Evolutionary conservation across 2,329 filamentous ascomycete genomes (phyloP).

Genomic region (Leptographium radiaticola): DNA sequence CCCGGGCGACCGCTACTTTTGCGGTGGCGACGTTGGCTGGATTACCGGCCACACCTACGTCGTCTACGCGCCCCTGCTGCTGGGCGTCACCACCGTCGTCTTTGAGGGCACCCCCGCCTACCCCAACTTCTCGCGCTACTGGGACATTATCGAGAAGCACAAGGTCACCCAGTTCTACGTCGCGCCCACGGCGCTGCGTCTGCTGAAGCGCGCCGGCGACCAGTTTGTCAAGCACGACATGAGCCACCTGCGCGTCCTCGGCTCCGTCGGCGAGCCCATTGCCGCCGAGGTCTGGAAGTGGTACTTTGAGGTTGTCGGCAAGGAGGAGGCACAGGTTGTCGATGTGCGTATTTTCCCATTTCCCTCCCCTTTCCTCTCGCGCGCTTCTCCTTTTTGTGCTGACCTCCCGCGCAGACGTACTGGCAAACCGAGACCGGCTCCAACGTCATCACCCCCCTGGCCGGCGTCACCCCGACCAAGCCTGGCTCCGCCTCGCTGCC

Average conservation of each 20-base stretch:
- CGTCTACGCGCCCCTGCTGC: conserved; percentile 85
- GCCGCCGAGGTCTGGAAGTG: conserved; percentile 98
- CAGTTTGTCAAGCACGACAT: conserved; percentile 83
- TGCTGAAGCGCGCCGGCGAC: conserved; percentile 91
- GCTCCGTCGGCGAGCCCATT: conserved; percentile 94
- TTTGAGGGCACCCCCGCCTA: conserved; percentile 98
- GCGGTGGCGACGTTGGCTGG: conserved; percentile 96
- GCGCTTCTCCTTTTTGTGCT: background rate
- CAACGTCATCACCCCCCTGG: conserved; percentile 87
- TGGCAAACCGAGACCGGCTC: conserved; percentile 99
- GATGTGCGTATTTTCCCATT: conserved; percentile 54
- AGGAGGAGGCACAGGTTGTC: conserved; percentile 83
- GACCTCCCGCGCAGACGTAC: conserved; percentile 57
- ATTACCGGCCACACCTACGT: conserved; percentile 98
- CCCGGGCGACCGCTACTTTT: conserved; percentile 87
- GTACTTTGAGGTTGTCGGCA: conserved; percentile 93
- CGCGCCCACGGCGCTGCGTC: conserved; percentile 79
- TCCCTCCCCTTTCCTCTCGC: background rate
- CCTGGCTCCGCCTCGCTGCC: conserved; percentile 90
- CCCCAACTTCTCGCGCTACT: conserved; percentile 95
- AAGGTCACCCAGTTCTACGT: conserved; percentile 97
- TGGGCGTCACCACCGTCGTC: conserved; percentile 88
- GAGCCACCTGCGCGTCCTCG: conserved; percentile 78
- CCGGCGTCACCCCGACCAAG: conserved; percentile 90
- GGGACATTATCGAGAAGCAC: conserved; percentile 95